These are phyloP conservation scores for Byssoonygena ceratinophila DNA, from an alignment of 2,329 filamentous ascomycete genomes.

Conservation along the genomic window DNA sequence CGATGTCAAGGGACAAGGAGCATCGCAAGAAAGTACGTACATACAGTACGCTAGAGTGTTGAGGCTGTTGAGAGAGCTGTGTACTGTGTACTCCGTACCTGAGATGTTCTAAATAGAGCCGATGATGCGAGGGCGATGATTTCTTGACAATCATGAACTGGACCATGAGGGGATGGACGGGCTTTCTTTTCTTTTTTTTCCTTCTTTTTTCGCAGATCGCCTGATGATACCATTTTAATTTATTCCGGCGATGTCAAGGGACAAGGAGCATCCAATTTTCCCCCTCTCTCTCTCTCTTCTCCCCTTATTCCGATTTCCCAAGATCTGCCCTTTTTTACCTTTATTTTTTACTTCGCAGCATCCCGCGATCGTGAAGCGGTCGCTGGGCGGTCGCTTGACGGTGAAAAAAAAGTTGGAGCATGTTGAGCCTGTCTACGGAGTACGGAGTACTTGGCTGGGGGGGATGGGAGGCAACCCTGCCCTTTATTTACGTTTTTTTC, in stretches of 20 bases:
- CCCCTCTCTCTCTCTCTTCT: neutral
- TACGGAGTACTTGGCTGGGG: neutral
- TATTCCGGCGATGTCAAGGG: too few species aligned
- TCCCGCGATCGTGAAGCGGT: neutral
- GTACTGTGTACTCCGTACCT: too few species aligned
- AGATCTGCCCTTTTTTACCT: too few species aligned
- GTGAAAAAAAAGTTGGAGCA: neutral
- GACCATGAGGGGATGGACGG: neutral
- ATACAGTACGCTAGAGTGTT: neutral
- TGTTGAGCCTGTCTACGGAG: neutral
- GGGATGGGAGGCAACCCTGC: neutral
- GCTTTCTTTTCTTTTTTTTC: neutral
- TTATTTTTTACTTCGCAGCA: neutral
- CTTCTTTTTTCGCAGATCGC: neutral
- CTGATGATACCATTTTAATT: neutral
- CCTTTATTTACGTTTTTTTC: neutral
- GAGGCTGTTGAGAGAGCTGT: neutral
- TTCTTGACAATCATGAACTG: neutral
- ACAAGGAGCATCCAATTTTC: neutral
- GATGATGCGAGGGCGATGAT: neutral
- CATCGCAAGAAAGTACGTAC: neutral
- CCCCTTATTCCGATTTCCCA: neutral
- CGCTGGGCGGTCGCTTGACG: neutral
- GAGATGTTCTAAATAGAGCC: neutral
- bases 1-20: neutral